Evolutionary conservation across 1,284 basidiomycete genomes (phyloP).

Genomic region (Ganoderma resinaceum): DNA sequence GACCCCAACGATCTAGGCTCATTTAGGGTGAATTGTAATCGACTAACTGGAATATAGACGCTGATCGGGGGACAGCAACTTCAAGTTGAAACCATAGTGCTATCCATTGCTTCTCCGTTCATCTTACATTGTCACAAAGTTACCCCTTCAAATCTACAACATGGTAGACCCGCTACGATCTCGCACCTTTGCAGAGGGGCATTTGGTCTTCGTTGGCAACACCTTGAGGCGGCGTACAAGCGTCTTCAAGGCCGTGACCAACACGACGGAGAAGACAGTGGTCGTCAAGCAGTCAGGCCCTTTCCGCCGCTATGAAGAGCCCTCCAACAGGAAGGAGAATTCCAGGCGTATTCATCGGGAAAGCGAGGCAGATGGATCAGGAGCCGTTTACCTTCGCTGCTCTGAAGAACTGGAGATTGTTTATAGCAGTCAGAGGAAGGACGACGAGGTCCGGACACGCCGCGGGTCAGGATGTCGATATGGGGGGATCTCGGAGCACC

Average conservation of each 20-base stretch:
- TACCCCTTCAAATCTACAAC: no score
- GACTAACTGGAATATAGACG: no score
- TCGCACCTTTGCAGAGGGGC: no score
- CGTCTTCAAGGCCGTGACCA: neutral
- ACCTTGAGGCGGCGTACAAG: neutral
- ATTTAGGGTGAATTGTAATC: no score
- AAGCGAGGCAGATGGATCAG: neutral
- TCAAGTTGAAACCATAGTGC: no score
- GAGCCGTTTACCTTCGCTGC: neutral
- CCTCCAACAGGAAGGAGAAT: neutral
- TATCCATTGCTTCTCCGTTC: no score
- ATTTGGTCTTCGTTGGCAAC: no score
- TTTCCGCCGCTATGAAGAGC: neutral
- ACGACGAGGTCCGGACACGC: neutral
- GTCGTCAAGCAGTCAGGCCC: neutral
- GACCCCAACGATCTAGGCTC: no score
- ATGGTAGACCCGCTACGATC: no score
- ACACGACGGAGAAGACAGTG: neutral
- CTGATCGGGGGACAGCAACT: no score
- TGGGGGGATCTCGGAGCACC: neutral
- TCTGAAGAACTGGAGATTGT: neutral
- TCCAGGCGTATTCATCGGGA: neutral
- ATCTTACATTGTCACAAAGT: no score
- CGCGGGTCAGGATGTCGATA: neutral
- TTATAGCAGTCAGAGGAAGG: neutral